A percentile compares a stretch with the other conserved stretches of the same genome.
phyloP scores from a whole-genome alignment of 345 rosid species.

The Aegle marmelos region DNA sequence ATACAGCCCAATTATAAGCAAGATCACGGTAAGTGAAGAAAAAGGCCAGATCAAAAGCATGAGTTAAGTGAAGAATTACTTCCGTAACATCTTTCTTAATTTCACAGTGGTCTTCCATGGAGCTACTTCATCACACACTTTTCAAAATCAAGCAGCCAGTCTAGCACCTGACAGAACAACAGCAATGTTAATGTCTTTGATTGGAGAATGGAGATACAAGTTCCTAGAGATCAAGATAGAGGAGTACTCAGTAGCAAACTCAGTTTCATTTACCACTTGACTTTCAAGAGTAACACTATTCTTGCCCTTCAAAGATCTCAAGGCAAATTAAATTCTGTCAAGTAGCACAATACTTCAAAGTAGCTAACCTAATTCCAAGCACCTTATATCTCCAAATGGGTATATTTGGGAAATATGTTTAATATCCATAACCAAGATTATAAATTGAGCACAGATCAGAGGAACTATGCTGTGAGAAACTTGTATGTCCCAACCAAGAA shows the following conservation, averaged over 20 bases:
- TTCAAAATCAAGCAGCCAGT: background rate
- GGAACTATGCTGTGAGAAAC: background rate
- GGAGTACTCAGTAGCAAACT: background rate
- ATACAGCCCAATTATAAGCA: background rate
- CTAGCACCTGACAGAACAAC: background rate
- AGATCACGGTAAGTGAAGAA: background rate
- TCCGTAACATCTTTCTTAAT: conserved; percentile 64
- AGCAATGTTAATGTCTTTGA: background rate
- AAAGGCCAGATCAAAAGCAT: background rate
- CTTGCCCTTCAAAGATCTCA: background rate
- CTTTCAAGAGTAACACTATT: background rate
- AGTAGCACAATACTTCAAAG: background rate
- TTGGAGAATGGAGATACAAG: background rate
- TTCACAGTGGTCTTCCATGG: conserved; percentile 33
- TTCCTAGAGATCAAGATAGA: background rate
- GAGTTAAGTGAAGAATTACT: conserved; percentile 18
- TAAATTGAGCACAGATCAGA: background rate
- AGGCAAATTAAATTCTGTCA: background rate
- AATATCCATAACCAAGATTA: too few species aligned
- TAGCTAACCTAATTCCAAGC: background rate
- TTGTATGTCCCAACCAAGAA: background rate
- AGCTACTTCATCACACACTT: background rate
- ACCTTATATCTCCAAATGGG: too few species aligned
- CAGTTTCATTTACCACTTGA: background rate
- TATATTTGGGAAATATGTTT: background rate